Percentiles rank a stretch among this genome's conserved stretches.
Evolutionary conservation across 306 rosid genomes (phyloP).

Genomic region (Ammopiptanthus mongolicus): DNA sequence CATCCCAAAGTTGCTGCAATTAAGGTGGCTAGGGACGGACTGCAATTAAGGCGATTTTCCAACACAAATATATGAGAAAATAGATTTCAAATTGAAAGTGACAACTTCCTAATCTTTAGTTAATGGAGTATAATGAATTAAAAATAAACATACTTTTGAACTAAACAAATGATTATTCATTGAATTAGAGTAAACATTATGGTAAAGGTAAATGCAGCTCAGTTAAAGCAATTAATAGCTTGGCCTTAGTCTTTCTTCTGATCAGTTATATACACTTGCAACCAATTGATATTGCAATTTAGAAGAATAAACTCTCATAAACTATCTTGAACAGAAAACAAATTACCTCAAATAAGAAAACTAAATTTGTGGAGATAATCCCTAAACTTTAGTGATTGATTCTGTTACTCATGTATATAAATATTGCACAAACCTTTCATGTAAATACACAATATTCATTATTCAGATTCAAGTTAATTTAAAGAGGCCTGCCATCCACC

Average conservation of each 20-base stretch:
- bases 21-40: too few relatives aligned
- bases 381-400: too few relatives aligned
- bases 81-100: slow-evolving; percentile 15
- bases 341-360: neutral
- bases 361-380: too few relatives aligned
- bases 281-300: neutral
- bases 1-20: too few relatives aligned
- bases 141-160: neutral
- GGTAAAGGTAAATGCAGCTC: neutral
- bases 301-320: neutral
- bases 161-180: neutral
- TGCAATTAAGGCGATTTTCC: too few relatives aligned
- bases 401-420: too few relatives aligned
- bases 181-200: neutral
- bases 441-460: too few relatives aligned
- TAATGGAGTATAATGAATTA: neutral
- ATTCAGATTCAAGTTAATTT: too few relatives aligned
- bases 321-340: neutral
- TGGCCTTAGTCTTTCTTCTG: neutral
- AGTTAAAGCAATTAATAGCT: neutral
- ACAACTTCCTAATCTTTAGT: neutral
- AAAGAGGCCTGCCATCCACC: neutral
- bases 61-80: neutral
- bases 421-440: too few relatives aligned
- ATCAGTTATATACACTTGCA: neutral